Evolutionary conservation across 2,329 filamentous ascomycete species (phyloP), one percentile per base, ranked within the genome.

Genomic region (Colletotrichum sp.): DNA sequence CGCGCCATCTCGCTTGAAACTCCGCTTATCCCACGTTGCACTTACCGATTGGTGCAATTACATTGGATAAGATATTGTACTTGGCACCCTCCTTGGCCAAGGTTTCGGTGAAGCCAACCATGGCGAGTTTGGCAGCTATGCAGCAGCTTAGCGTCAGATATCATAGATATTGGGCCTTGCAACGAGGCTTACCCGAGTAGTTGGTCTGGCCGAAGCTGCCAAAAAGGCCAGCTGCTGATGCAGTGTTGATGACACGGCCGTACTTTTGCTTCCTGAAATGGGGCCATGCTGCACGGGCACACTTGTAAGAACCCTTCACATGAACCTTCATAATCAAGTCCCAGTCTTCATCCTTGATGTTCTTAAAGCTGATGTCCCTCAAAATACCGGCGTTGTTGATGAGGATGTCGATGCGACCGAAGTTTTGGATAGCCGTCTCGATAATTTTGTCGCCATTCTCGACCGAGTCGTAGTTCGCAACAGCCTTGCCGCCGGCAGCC

Each of bases 211-310:
- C 97, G 82, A 98, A 98, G 87, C 92, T 97, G 82, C 97, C 97
- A 84, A 98, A 98, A 69, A 99, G 90, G 81, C 97, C 97, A 77
- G 97, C 96, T 73, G 96, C 96, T n/a, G 96, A 98, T 48, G 96
- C 92, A 28, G 97, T 98, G 90, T 97, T 98, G 88, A 99, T 98
- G 79, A 99, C 90, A 81, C 97, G 92, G 78, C 97, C 97, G 84
- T 95, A 99, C 92, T 98, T 98, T 88, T 99, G 97, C 89, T 98
- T 98, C 83, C 96, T 92, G 91, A 99, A 98, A 86, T 98, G 90
- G 75, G 96, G 96, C 96, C 97, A 99, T 68, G 97, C 97, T 77
- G 97, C 97, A 85, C 93, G 93, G 76, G 97, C 91, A 85, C 95
- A 98, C 92, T 98, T 98, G 91, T 98, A 99, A 82, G 96, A 94